These are phyloP conservation scores for Termitomyces sp. DNA, from an alignment of 768 basidiomycete species.

Conservation along the genomic window DNA sequence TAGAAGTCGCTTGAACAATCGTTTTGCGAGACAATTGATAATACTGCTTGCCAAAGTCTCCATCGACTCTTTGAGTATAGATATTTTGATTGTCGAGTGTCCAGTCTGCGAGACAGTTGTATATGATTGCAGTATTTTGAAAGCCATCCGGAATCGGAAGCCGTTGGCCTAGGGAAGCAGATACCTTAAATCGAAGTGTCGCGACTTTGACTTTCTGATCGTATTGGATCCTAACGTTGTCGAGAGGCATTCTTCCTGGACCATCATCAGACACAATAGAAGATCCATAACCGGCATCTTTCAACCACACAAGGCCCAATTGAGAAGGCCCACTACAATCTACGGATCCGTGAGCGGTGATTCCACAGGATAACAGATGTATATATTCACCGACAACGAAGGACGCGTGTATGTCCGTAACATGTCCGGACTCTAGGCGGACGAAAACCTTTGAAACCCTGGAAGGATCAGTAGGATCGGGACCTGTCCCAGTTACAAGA, in stretches of 20 bases:
- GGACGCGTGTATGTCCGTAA: not conserved
- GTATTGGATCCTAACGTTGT: not conserved
- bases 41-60: not conserved
- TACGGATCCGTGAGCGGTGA: conserved; percentile 4
- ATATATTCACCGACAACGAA: not conserved
- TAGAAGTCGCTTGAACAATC: not conserved
- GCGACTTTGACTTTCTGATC: conserved; percentile 3
- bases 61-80: conserved; percentile 1
- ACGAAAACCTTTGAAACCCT: conserved; percentile 12
- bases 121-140: conserved; percentile 1
- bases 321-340: conserved; percentile 28
- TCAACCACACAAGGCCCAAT: conserved; percentile 24
- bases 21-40: not conserved
- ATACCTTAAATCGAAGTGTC: not conserved
- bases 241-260: not conserved
- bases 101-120: conserved; percentile 4
- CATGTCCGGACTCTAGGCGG: not conserved
- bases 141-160: conserved; percentile 2
- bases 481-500: conserved; percentile 22
- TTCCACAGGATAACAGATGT: not conserved
- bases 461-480: conserved; percentile 11
- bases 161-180: not conserved
- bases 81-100: not conserved
- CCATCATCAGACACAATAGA: not conserved
- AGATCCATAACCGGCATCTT: conserved; percentile 16